Evolutionary conservation across 768 basidiomycete species (phyloP), one percentile per base, ranked within the genome.

Genomic region (Termitomyces sp.): DNA sequence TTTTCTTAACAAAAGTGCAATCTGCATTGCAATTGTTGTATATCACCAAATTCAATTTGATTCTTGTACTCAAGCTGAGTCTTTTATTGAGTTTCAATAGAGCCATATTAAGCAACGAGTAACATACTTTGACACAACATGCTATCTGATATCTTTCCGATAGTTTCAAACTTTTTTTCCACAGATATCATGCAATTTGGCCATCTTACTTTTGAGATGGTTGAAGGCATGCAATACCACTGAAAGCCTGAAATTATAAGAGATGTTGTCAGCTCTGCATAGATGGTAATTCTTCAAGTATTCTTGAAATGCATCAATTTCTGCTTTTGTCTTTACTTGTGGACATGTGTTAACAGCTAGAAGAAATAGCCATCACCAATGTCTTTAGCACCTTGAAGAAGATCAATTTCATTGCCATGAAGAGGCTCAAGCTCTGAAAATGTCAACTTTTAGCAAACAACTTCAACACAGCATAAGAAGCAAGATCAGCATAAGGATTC

Each of bases 311-410:
- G 49, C 49, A 10, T 31, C 16, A 1, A 15, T 36, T 42, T 59
- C 53, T 7, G 48, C 39, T 4, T 44, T 41, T 6, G 46, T 24
- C 8, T 61, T 53, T 3, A 12, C 51, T 22, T 45, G 55, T 15
- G 34, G 13, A 22, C 54, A 56, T 26, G 56, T 52, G 20, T 57
- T 69, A 65, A 13, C 63, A 20, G 52, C 67, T 51, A 58, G 41
- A 13, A 68, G 64, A 60, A 47, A 54, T 62, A 69, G 5, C 63
- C 62, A 36, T 61, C 46, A 4, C 67, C 69, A 24, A 70, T 55
- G 34, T 64, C 58, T 18, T 55, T 42, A 2, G 50, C 44, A 10
- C 62, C 62, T 24, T 45, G 42, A 15, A 63, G 65, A 31, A 61
- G 22, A 24, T 39, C n/a, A n/a, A 41, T 28, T 15, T 56, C 34